Base-by-base conservation (phyloP, 2,329 filamentous ascomycete species). In the Cladobotryum protrusum region DNA sequence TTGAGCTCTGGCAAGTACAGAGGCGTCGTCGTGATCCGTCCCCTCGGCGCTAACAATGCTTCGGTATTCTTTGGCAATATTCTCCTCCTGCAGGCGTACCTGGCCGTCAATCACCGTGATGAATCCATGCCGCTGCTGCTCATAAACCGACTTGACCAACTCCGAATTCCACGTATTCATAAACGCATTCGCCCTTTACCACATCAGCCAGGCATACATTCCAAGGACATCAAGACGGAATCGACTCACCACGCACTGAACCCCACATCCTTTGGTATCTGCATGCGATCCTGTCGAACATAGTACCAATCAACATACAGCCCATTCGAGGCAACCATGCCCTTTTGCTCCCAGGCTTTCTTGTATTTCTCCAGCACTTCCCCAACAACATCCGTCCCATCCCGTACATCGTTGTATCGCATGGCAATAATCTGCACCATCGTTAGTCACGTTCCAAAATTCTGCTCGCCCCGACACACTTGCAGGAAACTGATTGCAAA, bases 401-500 rank as follows among this genome's bases (percentile, higher is more conserved):
- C 48, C 15, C 48, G 29, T 5, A 39, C 42, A 17, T 52, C 50
- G 29, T 52, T 52, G 15, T 49, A 52, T 35, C 42, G 44, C 50
- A 52, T 49, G 2, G 50, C 47, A 46, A 52, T 49, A 5, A 52
- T 29, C 47, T 47, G 15, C 14, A 29, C 7, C 24, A 6, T 8
- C 6, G 24, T 29, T 29, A 29, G 24, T 9, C 11, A 8, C 24
- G 6, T 8, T 29, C 24, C 11, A 29, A 29, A 29, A 8, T 9
- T 29, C 11, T 8, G 11, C 11, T 29, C 24, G n/a, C n/a, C n/a
- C n/a, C n/a, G n/a, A 2, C 8, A 32, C n/a, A 39, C 49, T 5
- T 42, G 70, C 67, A 3, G 68, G 69, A 58, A 73, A 73, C 49
- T 72, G 71, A 53, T 72, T 72, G 57, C 70, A 72, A 41, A 70